phyloP scores from a whole-genome alignment of 768 basidiomycete genomes.

The Hypholoma sublateritium region DNA sequence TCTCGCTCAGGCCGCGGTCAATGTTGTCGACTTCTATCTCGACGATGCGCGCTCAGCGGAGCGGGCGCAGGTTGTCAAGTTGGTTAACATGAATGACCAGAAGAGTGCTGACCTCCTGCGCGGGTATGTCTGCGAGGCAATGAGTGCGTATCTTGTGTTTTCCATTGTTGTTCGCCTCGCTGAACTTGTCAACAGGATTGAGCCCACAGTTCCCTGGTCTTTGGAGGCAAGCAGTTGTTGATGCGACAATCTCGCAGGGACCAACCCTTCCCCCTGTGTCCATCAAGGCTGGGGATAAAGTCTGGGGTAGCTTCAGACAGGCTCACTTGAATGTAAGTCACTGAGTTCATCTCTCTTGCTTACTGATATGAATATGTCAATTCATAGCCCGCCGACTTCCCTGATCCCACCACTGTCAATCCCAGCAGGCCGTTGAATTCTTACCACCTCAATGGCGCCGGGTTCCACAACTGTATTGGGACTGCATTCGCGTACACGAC shows the following conservation, averaged over 20 bases:
- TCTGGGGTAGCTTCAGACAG: slow-evolving; percentile 41
- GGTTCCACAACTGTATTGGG: slow-evolving; percentile 43
- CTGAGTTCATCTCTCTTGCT: neutral
- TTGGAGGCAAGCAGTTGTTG: slow-evolving; percentile 34
- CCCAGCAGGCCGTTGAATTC: slow-evolving; percentile 9
- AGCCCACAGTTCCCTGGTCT: slow-evolving; percentile 43
- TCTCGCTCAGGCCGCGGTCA: slow-evolving; percentile 45
- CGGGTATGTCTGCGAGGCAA: slow-evolving; percentile 53
- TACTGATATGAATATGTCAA: neutral
- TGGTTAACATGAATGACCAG: slow-evolving; percentile 30
- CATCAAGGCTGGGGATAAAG: slow-evolving; percentile 39
- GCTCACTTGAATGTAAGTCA: slow-evolving; percentile 41
- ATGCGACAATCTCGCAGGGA: slow-evolving; percentile 35
- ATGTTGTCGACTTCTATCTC: slow-evolving; percentile 56
- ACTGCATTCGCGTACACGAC: slow-evolving; percentile 33
- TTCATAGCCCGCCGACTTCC: slow-evolving; percentile 12
- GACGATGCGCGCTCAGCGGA: slow-evolving; percentile 39
- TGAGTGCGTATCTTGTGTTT: slow-evolving; percentile 35
- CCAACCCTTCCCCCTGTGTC: slow-evolving; percentile 29
- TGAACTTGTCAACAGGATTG: slow-evolving; percentile 23
- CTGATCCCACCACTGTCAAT: slow-evolving; percentile 13
- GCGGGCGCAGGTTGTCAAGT: slow-evolving; percentile 34
- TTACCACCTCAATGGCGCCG: slow-evolving; percentile 25
- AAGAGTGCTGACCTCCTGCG: slow-evolving; percentile 34
- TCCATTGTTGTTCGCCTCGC: neutral